These are phyloP conservation scores for Fusarium transvaalense DNA, from an alignment of 2,329 filamentous ascomycete species.

Conservation along the genomic window DNA sequence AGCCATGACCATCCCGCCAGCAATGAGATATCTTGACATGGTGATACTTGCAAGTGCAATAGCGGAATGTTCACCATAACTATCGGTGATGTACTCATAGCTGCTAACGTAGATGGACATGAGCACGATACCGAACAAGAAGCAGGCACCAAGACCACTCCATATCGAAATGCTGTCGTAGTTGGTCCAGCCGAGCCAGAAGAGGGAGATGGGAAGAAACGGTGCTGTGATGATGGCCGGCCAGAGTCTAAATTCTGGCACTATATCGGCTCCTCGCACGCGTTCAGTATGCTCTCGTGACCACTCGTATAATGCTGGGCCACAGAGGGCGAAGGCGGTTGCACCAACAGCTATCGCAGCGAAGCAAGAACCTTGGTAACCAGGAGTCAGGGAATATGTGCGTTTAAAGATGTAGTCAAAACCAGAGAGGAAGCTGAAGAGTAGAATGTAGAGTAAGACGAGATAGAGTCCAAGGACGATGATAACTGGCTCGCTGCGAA, in stretches of 20 bases:
- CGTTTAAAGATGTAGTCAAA: constrained; percentile 62
- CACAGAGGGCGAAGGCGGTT: constrained; percentile 48
- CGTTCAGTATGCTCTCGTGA: constrained; percentile 55
- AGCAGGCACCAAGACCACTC: constrained; percentile 63
- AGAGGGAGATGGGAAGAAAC: constrained; percentile 63
- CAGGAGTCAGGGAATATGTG: constrained; percentile 56
- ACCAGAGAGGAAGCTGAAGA: constrained; percentile 66
- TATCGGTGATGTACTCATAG: constrained; percentile 70
- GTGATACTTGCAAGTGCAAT: constrained; percentile 52
- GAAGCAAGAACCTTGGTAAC: constrained; percentile 58
- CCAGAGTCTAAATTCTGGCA: constrained; percentile 67
- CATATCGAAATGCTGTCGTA: constrained; percentile 59
- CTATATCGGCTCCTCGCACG: constrained; percentile 55
- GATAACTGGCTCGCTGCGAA: constrained; percentile 54
- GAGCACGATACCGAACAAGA: constrained; percentile 65
- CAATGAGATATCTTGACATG: constrained; percentile 51
- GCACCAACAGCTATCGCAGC: constrained; percentile 58
- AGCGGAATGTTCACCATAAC: constrained; percentile 65
- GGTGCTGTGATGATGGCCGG: constrained; percentile 64
- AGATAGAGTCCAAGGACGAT: constrained; percentile 62
- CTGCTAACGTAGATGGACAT: constrained; percentile 63
- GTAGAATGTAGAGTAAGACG: constrained; percentile 63
- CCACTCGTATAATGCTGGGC: constrained; percentile 50
- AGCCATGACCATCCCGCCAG: constrained; percentile 57
- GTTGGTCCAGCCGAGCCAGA: constrained; percentile 71